phyloP scores from a whole-genome alignment of 305 asterid genomes.

The Petunia hybrid region DNA sequence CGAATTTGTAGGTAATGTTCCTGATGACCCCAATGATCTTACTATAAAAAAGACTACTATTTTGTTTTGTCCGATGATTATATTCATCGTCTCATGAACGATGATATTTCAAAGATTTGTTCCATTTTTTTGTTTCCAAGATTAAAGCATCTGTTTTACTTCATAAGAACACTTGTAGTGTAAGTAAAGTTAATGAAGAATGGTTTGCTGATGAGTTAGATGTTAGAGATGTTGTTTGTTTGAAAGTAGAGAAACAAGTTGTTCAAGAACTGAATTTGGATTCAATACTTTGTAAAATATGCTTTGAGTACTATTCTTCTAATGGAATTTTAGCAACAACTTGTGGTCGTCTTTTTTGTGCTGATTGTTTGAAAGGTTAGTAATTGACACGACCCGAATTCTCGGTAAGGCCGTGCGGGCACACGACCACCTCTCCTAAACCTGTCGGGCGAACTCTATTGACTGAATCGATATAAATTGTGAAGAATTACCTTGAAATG shows the following conservation, averaged over 20 bases:
- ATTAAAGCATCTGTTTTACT: conserved; percentile 22
- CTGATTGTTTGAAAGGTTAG: conserved; percentile 37
- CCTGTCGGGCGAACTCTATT: no score
- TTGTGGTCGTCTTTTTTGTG: conserved; percentile 37
- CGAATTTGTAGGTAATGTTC: no score
- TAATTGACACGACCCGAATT: not conserved
- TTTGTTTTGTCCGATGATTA: conserved; percentile 22
- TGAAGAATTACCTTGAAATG: no score
- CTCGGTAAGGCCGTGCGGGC: no score
- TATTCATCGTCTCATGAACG: conserved; percentile 30
- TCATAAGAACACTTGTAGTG: conserved; percentile 31
- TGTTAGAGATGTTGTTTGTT: conserved; percentile 28
- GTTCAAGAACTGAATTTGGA: not conserved
- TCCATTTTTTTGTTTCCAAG: conserved; percentile 27
- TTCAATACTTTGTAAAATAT: conserved; percentile 26
- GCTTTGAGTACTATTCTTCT: conserved; percentile 31
- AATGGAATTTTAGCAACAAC: conserved; percentile 20
- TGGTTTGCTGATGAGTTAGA: conserved; percentile 35
- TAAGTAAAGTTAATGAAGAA: conserved; percentile 32
- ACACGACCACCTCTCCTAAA: no score
- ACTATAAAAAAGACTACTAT: not conserved
- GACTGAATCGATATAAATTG: no score
- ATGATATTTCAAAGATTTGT: conserved; percentile 28
- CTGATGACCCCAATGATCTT: no score
- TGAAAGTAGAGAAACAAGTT: not conserved